These are phyloP conservation scores for Penicillium capsulatum DNA, from an alignment of 2,329 filamentous ascomycete species.

Conservation along the genomic window DNA sequence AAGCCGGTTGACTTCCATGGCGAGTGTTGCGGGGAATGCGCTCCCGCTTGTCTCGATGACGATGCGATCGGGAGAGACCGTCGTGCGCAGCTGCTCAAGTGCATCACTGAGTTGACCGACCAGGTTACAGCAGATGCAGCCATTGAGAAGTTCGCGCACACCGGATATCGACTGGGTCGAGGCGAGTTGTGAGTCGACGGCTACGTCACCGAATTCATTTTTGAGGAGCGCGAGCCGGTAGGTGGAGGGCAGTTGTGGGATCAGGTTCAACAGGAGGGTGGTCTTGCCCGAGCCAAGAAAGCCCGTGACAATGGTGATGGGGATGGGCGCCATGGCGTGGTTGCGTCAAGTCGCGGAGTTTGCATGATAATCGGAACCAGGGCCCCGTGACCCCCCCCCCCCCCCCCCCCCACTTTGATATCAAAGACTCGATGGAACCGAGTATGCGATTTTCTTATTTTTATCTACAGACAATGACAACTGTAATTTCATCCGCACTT, in stretches of 20 bases:
- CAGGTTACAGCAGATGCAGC: constrained; percentile 98
- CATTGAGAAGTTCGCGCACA: constrained; percentile 88
- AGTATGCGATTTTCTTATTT: too few relatives aligned
- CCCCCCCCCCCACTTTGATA: too few relatives aligned
- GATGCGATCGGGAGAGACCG: constrained; percentile 70
- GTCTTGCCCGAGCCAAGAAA: constrained; percentile 97
- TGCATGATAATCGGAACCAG: too few relatives aligned
- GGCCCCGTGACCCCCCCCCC: too few relatives aligned
- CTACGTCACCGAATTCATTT: constrained; percentile 95
- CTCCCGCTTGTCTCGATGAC: constrained; percentile 90
- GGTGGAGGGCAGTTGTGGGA: constrained; percentile 79
- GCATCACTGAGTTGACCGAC: constrained; percentile 85
- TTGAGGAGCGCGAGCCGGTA: constrained; percentile 95
- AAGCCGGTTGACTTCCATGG: constrained; percentile 82
- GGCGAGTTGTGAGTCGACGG: constrained; percentile 88
- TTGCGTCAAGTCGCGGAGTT: background rate
- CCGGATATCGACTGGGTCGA: constrained; percentile 77
- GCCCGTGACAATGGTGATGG: constrained; percentile 91
- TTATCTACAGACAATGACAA: too few relatives aligned
- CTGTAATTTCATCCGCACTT: too few relatives aligned
- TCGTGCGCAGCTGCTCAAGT: constrained; percentile 65
- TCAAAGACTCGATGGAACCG: too few relatives aligned
- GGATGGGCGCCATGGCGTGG: constrained; percentile 64
- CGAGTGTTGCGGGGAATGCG: constrained; percentile 82
- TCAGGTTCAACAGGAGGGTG: constrained; percentile 86